A percentile compares a stretch with the other conserved stretches of the same genome.
Conservation (phyloP, 768 basidiomycete genomes). For the Mycena epipterygia region DNA sequence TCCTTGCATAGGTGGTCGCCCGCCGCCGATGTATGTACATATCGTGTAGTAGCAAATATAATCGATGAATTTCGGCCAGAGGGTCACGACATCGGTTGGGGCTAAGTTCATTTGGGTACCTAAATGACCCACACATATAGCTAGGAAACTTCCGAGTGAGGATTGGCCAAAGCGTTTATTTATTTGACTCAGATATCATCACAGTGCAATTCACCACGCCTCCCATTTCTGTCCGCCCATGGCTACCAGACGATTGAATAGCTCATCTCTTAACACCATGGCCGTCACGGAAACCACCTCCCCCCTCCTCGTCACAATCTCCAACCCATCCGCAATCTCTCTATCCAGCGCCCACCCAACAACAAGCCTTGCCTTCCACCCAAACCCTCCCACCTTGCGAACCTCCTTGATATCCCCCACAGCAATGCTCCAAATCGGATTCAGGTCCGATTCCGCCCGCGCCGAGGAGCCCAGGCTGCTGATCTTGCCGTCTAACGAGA, state of each 20-base stretch:
- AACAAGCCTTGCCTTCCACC: constrained; percentile 54
- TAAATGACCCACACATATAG: no score
- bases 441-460: constrained; percentile 15
- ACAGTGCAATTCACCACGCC: constrained; percentile 28
- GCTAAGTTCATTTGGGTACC: no score
- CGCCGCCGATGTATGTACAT: no score
- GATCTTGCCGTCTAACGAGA: constrained; percentile 21
- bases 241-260: constrained; percentile 21
- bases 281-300: constrained; percentile 39
- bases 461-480: constrained; percentile 16
- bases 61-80: no score
- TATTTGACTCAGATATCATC: constrained; percentile 22
- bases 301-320: constrained; percentile 39
- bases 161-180: constrained; percentile 20
- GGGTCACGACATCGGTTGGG: no score
- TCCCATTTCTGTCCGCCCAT: constrained; percentile 38
- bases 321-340: constrained; percentile 48
- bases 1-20: no score
- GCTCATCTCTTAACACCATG: constrained; percentile 43
- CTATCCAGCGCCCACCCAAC: constrained; percentile 49
- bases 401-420: constrained; percentile 48
- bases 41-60: no score
- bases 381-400: constrained; percentile 51
- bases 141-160: constrained; percentile 8
- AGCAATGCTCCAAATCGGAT: constrained; percentile 44